phyloP scores from a whole-genome alignment of 805 yeast species.

The Pichia membranifaciens region DNA sequence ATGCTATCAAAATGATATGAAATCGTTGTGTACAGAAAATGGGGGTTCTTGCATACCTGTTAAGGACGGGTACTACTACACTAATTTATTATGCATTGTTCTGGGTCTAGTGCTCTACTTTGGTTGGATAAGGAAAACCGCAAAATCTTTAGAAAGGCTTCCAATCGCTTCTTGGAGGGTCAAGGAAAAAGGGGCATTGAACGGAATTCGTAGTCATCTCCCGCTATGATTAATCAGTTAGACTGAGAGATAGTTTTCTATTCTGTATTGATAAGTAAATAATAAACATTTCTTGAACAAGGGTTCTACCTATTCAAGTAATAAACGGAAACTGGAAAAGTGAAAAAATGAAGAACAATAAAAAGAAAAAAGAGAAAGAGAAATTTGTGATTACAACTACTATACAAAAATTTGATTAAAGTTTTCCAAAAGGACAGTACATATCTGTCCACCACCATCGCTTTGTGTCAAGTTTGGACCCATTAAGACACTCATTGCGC shows the following conservation, averaged over 20 bases:
- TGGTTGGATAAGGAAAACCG: conserved; percentile 59
- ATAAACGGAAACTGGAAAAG: no score
- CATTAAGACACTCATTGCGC: conserved; percentile 46
- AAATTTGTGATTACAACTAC: background rate
- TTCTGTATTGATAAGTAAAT: no score
- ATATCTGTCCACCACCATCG: conserved; percentile 31
- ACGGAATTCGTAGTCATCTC: conserved; percentile 12
- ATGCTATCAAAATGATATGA: conserved; percentile 31
- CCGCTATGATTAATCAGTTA: conserved; percentile 2
- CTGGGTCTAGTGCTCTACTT: conserved; percentile 62
- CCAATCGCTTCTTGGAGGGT: conserved; percentile 79
- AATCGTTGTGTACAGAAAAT: conserved; percentile 42
- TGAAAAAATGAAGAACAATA: background rate
- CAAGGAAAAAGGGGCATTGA: conserved; percentile 7
- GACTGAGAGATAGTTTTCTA: no score
- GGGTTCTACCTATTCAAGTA: no score
- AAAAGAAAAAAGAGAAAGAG: background rate
- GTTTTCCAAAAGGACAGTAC: conserved; percentile 25
- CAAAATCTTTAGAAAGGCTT: conserved; percentile 58
- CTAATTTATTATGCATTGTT: conserved; percentile 65
- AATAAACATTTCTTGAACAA: no score
- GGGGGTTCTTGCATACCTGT: conserved; percentile 52
- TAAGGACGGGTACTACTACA: conserved; percentile 79
- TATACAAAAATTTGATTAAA: conserved; percentile 22
- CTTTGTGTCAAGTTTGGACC: conserved; percentile 32